Evolutionary conservation across 2,329 filamentous ascomycete species (phyloP), one percentile per base, ranked within the genome.

Genomic region (Paracamarosporium sp.): DNA sequence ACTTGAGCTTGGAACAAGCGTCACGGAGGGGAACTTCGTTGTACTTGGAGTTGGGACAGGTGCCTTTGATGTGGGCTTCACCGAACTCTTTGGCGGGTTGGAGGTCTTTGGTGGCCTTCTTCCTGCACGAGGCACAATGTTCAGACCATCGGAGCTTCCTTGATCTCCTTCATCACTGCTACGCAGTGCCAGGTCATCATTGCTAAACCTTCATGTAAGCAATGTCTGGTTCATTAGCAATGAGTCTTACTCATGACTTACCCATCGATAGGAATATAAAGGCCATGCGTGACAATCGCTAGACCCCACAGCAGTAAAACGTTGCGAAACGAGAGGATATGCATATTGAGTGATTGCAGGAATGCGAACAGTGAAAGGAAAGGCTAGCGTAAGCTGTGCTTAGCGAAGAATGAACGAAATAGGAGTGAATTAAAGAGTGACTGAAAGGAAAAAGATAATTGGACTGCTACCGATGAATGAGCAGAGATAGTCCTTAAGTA

Each of bases 251-350:
- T 9, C 12, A 22, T 35, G 2, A 46, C 44, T 33, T 47, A 47
- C 44, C 3, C 13, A 5, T 47, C 28, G 1, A n/a, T 24, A 22
- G 44, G 28, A 13, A 47, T 35, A 9, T 33, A 47, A 24, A 47
- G n/a, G 35, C 44, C 44, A 24, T 47, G 44, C 27, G 44, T 5
- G 1, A 47, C 12, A 33, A 35, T 47, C n/a, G 44, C 28, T 24
- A 47, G 44, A 35, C 44, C 44, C 28, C 22, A 35, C 12, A 47
- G 44, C 28, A 47, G 28, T 9, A 47, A 35, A 47, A 47, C n/a
- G 13, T 35, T 33, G 28, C 28, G 28, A 47, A 47, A 47, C 28
- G 28, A 47, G 28, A 47, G 7, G 15, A 35, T 1, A 35, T 35
- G 44, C 44, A 47, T 47, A 2, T 47, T 8, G 13, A 33, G 1